phyloP scores from a whole-genome alignment of 495 filamentous ascomycete species.

The Schizothecium vesticola region DNA sequence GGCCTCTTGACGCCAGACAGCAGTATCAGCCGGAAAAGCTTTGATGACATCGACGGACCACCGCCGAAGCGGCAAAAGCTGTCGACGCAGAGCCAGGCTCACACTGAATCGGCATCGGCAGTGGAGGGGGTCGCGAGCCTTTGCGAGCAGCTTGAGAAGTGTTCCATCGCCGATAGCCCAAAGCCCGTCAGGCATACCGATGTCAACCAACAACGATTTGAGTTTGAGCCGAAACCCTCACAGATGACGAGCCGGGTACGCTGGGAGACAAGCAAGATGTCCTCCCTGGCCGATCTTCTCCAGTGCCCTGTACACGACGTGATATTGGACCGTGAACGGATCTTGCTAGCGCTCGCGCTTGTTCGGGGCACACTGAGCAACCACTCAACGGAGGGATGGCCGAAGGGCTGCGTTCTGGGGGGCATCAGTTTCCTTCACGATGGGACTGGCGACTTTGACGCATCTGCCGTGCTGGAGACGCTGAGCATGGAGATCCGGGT shows the following conservation, averaged over 20 bases:
- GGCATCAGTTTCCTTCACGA: not conserved
- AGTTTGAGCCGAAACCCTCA: constrained; percentile 3
- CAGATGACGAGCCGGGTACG: not conserved
- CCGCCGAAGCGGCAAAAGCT: not conserved
- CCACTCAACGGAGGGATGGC: constrained; percentile 3
- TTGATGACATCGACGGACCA: constrained; percentile 1
- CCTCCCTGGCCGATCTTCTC: not conserved
- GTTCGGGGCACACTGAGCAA: not conserved
- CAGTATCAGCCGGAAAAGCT: not conserved
- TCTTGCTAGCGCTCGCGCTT: constrained; percentile 1
- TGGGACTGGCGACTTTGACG: not conserved
- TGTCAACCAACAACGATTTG: not conserved
- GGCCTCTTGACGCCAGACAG: constrained; percentile 10
- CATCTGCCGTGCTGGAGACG: not conserved
- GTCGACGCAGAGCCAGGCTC: not conserved
- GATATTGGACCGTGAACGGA: constrained; percentile 1
- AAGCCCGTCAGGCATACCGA: not conserved
- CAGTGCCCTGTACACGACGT: not conserved
- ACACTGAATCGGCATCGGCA: not conserved
- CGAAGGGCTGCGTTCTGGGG: constrained; percentile 3
- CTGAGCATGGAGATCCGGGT: constrained; percentile 1
- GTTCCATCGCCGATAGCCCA: not conserved
- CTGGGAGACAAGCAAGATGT: not conserved
- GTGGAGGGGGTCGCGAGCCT: not conserved
- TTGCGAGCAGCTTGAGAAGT: not conserved